Conservation (phyloP, 208 protist genomes). For the Acanthamoeba sp. region DNA sequence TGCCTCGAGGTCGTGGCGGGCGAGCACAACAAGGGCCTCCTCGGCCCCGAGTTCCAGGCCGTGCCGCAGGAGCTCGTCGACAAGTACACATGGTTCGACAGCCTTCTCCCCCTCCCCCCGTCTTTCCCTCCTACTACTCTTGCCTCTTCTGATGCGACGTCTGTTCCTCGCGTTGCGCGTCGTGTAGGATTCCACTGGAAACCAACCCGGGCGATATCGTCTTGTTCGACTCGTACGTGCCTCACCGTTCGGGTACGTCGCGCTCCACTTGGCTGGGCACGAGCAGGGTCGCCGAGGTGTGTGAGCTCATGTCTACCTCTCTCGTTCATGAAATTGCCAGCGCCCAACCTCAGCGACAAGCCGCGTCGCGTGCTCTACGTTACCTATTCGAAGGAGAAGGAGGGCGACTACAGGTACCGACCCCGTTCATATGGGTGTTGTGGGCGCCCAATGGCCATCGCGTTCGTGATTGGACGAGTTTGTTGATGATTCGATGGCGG, state of each 20-base stretch:
- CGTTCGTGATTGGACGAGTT: too few species aligned
- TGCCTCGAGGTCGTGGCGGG: conserved; percentile 76
- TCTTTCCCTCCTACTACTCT: neutral
- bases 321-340: neutral
- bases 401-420: conserved; percentile 10
- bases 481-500: too few species aligned
- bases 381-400: conserved; percentile 69
- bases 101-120: neutral
- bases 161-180: neutral
- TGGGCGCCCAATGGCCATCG: too few species aligned
- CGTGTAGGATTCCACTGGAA: conserved; percentile 61
- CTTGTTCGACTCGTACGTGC: conserved; percentile 79
- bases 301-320: neutral
- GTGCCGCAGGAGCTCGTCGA: conserved; percentile 55
- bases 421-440: neutral
- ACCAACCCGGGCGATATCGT: conserved; percentile 79
- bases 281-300: too few species aligned
- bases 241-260: conserved; percentile 68
- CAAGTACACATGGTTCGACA: conserved; percentile 38
- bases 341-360: conserved; percentile 70
- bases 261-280: too few species aligned
- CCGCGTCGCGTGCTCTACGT: conserved; percentile 75
- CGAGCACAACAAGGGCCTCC: conserved; percentile 73
- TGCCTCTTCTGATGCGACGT: neutral
- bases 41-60: conserved; percentile 73